Evolutionary conservation across 331 rosid species (phyloP), one percentile per base, ranked within the genome.

Genomic region (Stylosanthes scabra): DNA sequence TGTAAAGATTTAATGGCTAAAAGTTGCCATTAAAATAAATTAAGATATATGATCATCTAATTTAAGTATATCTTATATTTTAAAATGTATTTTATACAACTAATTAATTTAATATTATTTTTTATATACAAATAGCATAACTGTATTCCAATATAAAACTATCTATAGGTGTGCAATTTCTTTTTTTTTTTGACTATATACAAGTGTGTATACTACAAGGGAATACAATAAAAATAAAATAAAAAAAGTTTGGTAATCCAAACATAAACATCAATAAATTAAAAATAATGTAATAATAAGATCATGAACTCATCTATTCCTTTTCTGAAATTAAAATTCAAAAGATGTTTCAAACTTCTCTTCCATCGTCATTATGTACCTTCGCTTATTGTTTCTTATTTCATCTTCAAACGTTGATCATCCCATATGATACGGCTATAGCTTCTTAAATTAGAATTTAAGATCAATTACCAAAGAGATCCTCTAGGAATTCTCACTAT

Each of bases 331-430:
- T 13, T 12, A 63, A 44, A 70, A 52, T 51, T 9, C 3, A 10
- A 45, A 37, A 64, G 28, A 55, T 44, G 81, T 49, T 56, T 58
- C 68, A 62, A 69, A 25, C 74, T 47, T 52, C 51, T n/a, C 57
- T 14, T 57, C 41, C 28, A 41, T 61, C 56, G 55, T 31, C 37
- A 4, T 31, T 40, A 40, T 8, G 45, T 8, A 29, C 66, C 37
- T 3, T 27, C 61, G 20, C 63, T 41, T 52, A 9, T 31, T 31
- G 11, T 57, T 64, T 20, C 25, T 20, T 66, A 56, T 41, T 75
- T 69, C 37, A 31, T 8, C 41, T 56, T 39, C 8, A 63, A 44
- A 63, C 37, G 37, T 28, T 56, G 46, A 41, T 40, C n/a, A 14
- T 27, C 46, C 51, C 49, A 74, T 44, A 62, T 4, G 27, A 59